Evolutionary conservation across 192 early-diverging fungal species (phyloP), one percentile per base, ranked within the genome.

Genomic region (Coemansia sp.): DNA sequence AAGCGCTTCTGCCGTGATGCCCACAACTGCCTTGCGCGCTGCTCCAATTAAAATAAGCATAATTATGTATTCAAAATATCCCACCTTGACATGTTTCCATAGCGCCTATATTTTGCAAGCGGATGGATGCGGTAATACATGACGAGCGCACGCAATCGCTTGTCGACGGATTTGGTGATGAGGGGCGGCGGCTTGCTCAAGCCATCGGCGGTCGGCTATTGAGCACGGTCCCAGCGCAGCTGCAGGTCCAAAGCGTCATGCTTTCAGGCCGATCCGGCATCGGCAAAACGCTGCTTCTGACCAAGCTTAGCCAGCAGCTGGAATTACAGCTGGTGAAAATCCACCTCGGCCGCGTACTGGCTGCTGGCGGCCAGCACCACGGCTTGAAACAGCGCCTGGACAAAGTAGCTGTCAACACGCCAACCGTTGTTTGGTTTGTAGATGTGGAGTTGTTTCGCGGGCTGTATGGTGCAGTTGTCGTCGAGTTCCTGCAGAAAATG

Each of bases 201-300:
- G 42, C 57, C 8, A 36, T 70, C 28, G 14, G n/a, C 21, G 74
- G 74, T 25, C 69, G 64, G 32, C 20, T 48, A 3, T 19, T 7
- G 14, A 10, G 14, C 9, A 31, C 0, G 26, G 54, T n/a, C 52
- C 71, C 28, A 2, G 14, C 2, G 51, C 26, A 27, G 7, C 50
- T 68, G 1, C 29, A 27, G 8, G 28, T 70, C 2, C 60, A 60
- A 29, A 68, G 64, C 35, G 17, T 71, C 0, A 38, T 79, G 19
- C n/a, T 79, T 6, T 71, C 71, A 2, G 78, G 78, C 8, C 50
- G 60, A n/a, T 44, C 78, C 1, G 78, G 78, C 1, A 46, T 63
- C 8, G 78, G 78, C n/a, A 79, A 79, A 45, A 52, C 71, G 5
- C 58, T 75, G 27, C 36, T 75, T 9, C 8, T 79, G 2, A 49